Evolutionary conservation across 257 asterid species (phyloP), one percentile per base, ranked within the genome.

Genomic region (Galeopsis tetrahit): DNA sequence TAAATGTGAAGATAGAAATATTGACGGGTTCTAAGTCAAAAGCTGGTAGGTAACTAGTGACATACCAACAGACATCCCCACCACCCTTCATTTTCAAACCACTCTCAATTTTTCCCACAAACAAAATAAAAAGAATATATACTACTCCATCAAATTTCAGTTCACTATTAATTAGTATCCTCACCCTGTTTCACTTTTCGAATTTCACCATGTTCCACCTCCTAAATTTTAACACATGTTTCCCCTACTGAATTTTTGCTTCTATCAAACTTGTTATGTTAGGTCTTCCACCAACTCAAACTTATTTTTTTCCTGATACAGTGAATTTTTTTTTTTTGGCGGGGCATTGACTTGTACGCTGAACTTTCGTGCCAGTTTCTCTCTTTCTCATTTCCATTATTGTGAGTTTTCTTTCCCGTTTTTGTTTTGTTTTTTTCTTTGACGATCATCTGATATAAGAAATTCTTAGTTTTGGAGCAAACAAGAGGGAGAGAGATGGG

Each of bases 401-500:
- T 58, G 80, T 66, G 68, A 61, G 71, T 78, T 60, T 38, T 5
- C 15, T 39, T 31, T 14, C 31, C 31, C 60, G 1, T 51, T 5
- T 51, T 7, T 15, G 21, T 2, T 31, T 43, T 63, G 31, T 6
- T 53, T 46, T 40, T 5, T 56, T 39, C 39, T 68, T 51, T 72
- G 43, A 36, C 69, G 71, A 69, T 75, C 62, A 53, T 69, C 56
- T 67, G 78, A 77, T 68, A 66, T 42, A 48, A 13, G 28, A 39
- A 63, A 48, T 35, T 70, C 17, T 7, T 72, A 69, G 75, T 39
- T 15, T 68, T 55, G 36, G 65, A 66, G 62, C 14, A 32, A 10
- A 28, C 71, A 44, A 42, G n/a, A 57, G 1, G 14, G 38, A 8
- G 10, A 55, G 34, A 75, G 63, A 85, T 85, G 90, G 90, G 90